These are phyloP conservation scores for Yarrowia bubula DNA, from an alignment of 805 yeast genomes.

Conservation along the genomic window DNA sequence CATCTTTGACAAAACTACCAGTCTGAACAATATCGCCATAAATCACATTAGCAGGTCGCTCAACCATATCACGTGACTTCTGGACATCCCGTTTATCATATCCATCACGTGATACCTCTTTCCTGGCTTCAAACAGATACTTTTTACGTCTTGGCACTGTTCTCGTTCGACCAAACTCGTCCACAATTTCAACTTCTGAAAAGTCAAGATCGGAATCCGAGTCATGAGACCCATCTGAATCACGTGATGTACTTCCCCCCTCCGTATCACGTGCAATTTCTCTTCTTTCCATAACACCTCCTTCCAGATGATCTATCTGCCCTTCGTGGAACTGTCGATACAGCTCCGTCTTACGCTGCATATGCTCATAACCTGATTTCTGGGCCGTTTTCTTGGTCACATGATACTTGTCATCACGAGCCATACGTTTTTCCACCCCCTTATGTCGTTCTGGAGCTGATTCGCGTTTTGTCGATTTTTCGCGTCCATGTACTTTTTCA, in stretches of 20 bases:
- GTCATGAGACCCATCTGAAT: not conserved
- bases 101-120: not conserved
- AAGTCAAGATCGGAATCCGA: not conserved
- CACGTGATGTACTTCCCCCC: not conserved
- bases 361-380: not conserved
- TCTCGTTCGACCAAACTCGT: conserved; percentile 19
- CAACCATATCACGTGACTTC: not conserved
- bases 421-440: not conserved
- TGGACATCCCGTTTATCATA: not conserved
- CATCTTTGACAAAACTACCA: not conserved
- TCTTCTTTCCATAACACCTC: conserved; percentile 12
- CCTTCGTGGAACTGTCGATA: not conserved
- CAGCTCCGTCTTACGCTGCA: not conserved
- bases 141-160: not conserved
- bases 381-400: not conserved
- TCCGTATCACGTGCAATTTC: not conserved
- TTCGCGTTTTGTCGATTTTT: not conserved
- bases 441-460: not conserved
- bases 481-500: not conserved
- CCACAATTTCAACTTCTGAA: conserved; percentile 3
- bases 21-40: conserved; percentile 9
- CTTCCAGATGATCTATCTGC: not conserved
- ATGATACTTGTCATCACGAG: not conserved
- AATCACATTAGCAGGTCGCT: not conserved
- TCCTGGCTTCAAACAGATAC: conserved; percentile 4